These are phyloP conservation scores for Trichoderma aggressivum DNA, from an alignment of 2,329 filamentous ascomycete species.

Conservation along the genomic window DNA sequence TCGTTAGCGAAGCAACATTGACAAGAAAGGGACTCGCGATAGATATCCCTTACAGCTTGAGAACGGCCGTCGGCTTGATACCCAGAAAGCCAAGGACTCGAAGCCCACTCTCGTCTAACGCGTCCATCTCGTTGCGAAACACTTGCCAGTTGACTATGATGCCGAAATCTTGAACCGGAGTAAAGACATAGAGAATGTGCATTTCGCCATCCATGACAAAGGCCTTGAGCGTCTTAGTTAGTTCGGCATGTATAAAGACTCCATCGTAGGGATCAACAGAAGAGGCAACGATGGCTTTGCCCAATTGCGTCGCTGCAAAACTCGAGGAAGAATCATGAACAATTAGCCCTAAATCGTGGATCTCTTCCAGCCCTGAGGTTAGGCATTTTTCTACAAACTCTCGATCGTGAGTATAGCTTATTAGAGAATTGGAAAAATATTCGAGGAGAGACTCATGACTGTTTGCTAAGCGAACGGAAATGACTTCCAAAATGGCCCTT, in stretches of 20 bases:
- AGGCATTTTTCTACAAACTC: conserved; percentile 52
- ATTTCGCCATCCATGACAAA: conserved; percentile 81
- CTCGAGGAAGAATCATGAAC: conserved; percentile 45
- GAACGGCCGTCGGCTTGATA: conserved; percentile 63
- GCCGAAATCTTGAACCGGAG: conserved; percentile 60
- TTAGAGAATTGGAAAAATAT: conserved; percentile 64
- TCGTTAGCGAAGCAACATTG: background rate
- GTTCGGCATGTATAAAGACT: conserved; percentile 67
- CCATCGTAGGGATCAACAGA: conserved; percentile 73
- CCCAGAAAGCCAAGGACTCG: conserved; percentile 66
- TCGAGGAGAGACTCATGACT: conserved; percentile 62
- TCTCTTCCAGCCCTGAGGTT: conserved; percentile 55
- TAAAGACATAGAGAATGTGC: conserved; percentile 76
- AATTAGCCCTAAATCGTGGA: conserved; percentile 56
- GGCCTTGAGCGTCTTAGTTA: conserved; percentile 62
- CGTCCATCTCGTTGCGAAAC: conserved; percentile 68
- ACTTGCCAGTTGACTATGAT: conserved; percentile 66
- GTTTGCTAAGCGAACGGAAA: conserved; percentile 65
- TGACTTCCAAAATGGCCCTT: conserved; percentile 68
- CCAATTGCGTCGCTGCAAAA: conserved; percentile 62
- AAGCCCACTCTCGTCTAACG: conserved; percentile 66
- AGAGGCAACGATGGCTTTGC: conserved; percentile 68
- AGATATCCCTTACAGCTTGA: conserved; percentile 53
- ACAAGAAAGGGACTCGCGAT: background rate
- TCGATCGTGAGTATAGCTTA: conserved; percentile 55